Conservation (phyloP, 2,329 filamentous ascomycete species). For the Davidsoniella virescens region DNA sequence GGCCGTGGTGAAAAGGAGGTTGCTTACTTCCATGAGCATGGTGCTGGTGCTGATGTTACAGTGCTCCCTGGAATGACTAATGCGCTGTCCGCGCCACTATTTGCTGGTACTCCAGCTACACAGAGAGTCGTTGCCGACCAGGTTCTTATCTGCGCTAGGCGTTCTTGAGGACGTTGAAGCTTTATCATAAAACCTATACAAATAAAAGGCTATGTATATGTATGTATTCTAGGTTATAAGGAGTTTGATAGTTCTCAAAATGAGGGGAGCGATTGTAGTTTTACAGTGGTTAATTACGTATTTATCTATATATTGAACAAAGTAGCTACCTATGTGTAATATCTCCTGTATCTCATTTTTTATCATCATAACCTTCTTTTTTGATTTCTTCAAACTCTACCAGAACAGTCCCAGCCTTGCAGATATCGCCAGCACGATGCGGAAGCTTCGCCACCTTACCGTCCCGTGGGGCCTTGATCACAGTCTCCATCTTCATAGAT, state of each 20-base stretch:
- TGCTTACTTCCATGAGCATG: conserved; percentile 59
- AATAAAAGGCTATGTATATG: not conserved
- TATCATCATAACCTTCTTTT: too few species aligned
- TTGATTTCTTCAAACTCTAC: conserved; percentile 49
- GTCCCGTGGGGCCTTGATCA: conserved; percentile 60
- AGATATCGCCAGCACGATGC: conserved; percentile 63
- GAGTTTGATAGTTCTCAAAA: too few species aligned
- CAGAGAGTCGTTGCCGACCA: conserved; percentile 85
- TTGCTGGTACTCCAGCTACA: conserved; percentile 74
- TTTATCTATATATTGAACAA: not conserved
- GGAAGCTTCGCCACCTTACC: conserved; percentile 57
- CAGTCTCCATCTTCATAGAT: conserved; percentile 83
- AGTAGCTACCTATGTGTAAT: too few species aligned
- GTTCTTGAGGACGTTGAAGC: conserved; percentile 11
- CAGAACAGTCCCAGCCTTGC: conserved; percentile 58
- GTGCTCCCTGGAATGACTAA: conserved; percentile 87
- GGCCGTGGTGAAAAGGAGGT: conserved; percentile 89
- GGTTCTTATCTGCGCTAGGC: conserved; percentile 60
- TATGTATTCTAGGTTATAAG: not conserved
- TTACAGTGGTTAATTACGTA: too few species aligned
- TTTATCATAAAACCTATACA: not conserved
- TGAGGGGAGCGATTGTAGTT: too few species aligned
- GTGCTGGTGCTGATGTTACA: conserved; percentile 43
- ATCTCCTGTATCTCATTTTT: not conserved
- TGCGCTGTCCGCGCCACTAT: conserved; percentile 71